Evolutionary conservation across 805 yeast species (phyloP), one percentile per base, ranked within the genome.

Genomic region (Lachancea cidri): DNA sequence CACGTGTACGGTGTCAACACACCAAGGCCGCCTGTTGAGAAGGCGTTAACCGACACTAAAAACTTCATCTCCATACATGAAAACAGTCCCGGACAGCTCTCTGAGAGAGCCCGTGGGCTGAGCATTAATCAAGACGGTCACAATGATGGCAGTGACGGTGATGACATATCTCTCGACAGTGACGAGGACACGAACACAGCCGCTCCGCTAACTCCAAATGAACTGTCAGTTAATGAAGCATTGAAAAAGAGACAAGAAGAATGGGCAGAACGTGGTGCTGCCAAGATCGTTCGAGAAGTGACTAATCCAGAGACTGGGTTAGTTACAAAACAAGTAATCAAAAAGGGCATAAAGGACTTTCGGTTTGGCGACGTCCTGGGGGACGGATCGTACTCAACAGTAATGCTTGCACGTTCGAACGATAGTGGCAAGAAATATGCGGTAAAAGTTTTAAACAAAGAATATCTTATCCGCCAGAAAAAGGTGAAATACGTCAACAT

Each of bases 361-460:
- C 83, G 80, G 47, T 87, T 93, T 58, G 94, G 95, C 7, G 79
- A 86, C 14, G 79, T 83, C 33, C 75, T 93, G 20, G 99, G 99
- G 22, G 95, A 86, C 58, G 99, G 99, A 2, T 87, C 96, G 5
- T 93, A 91, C 59, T 88, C 97, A 7, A 89, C 95, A 1, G 99
- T 91, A 3, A 76, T 79, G 50, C 75, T 86, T 30, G 98, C 97
- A 0, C 74, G 86, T 1, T 95, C 93, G 46, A 87, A 79, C 53
- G 66, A 64, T 19, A 82, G 85, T 35, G 72, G 74, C 43, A 78
- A 82, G 44, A 83, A 89, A 14, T 85, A 80, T 58, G 95, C 95
- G 1, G 81, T 85, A 8, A 85, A 85, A 57, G 76, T 84, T 3
- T 64, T 85, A 42, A 87, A 81, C 58, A 85, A 85, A 57, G 72